Conservation (phyloP, 1,284 basidiomycete genomes). For the Earliella scabrosa region DNA sequence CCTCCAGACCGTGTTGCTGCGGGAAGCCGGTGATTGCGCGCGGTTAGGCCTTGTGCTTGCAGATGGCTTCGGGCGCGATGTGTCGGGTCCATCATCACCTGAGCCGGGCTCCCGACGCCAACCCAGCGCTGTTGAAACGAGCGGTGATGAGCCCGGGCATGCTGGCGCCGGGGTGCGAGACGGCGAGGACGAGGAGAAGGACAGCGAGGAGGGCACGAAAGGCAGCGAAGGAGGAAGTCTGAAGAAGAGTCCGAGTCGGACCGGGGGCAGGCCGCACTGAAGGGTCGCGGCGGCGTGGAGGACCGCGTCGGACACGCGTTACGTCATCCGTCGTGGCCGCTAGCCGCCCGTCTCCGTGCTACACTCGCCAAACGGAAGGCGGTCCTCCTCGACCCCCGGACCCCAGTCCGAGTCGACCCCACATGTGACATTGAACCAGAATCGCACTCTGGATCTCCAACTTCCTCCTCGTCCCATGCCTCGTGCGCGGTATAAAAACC, state of each 20-base stretch:
- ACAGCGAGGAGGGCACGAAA: background rate
- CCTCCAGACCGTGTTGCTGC: too few relatives aligned
- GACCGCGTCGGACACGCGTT: background rate
- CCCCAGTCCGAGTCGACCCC: too few relatives aligned
- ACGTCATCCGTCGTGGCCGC: background rate
- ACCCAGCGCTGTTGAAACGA: too few relatives aligned
- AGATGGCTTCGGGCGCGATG: too few relatives aligned
- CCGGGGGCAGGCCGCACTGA: too few relatives aligned
- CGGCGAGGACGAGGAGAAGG: background rate
- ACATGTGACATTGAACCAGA: too few relatives aligned
- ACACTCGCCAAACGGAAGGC: too few relatives aligned
- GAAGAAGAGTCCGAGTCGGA: background rate
- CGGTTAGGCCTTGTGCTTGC: background rate
- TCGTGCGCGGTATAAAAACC: conserved; percentile 6
- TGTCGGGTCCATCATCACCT: background rate
- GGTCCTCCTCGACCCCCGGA: background rate
- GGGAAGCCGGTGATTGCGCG: background rate
- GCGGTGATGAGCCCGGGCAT: too few relatives aligned
- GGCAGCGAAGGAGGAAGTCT: background rate
- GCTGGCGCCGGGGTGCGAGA: too few relatives aligned
- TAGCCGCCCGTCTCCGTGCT: background rate
- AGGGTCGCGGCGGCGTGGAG: too few relatives aligned
- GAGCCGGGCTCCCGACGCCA: too few relatives aligned
- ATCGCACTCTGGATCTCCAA: too few relatives aligned
- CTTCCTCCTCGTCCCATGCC: background rate